Percentiles rank a stretch among this genome's conserved stretches.
Evolutionary conservation across 1,139 yeast genomes (phyloP).

Genomic region (Magnusiomyces fungicola): DNA sequence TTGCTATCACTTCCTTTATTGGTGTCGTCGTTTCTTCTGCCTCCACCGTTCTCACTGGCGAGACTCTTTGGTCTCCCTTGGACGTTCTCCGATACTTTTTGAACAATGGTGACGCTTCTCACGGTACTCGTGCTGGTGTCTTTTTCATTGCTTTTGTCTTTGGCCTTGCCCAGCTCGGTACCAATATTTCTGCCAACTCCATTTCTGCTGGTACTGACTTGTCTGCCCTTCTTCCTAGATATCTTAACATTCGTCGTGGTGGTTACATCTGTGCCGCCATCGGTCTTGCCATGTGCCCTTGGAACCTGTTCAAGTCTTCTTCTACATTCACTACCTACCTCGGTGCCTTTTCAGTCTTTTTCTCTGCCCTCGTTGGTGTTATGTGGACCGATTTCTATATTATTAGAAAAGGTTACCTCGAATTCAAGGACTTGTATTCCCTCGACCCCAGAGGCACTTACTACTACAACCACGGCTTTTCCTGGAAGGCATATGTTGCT

Average conservation of each 20-base stretch:
- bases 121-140: constrained; percentile 81
- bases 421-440: constrained; percentile 56
- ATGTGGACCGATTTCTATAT: constrained; percentile 69
- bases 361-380: constrained; percentile 83
- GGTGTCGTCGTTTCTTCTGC: constrained; percentile 87
- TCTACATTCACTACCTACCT: constrained; percentile 76
- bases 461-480: constrained; percentile 56
- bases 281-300: constrained; percentile 77
- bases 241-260: constrained; percentile 74
- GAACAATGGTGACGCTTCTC: constrained; percentile 41
- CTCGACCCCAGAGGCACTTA: constrained; percentile 44
- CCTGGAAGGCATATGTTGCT: constrained; percentile 54
- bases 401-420: constrained; percentile 59
- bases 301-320: constrained; percentile 73
- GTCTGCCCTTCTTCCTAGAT: constrained; percentile 74
- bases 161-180: constrained; percentile 81
- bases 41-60: constrained; percentile 59
- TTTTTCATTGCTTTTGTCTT: constrained; percentile 72
- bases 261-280: constrained; percentile 72
- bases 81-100: constrained; percentile 65
- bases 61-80: constrained; percentile 78
- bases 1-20: constrained; percentile 72
- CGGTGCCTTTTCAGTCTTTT: constrained; percentile 79
- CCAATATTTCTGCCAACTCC: constrained; percentile 87
- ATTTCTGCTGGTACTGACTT: constrained; percentile 88